A percentile compares a stretch with the other conserved stretches of the same genome.
phyloP scores from a whole-genome alignment of 2,329 filamentous ascomycete species.

The Hysterium pulicare region DNA sequence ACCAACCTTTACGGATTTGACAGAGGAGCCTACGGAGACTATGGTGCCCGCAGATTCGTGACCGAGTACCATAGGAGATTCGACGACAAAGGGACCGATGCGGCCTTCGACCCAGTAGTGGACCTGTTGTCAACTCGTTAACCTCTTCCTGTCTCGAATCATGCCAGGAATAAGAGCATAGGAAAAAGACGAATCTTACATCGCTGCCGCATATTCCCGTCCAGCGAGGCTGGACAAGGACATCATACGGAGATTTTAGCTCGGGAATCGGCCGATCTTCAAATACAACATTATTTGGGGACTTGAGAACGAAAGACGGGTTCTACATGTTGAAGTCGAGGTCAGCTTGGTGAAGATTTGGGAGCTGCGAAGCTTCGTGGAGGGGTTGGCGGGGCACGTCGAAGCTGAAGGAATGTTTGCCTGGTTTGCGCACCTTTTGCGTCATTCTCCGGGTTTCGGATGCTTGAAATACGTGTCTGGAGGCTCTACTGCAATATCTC shows the following conservation, averaged over 20 bases:
- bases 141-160: too few relatives aligned
- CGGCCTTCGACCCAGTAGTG: conserved; percentile 52
- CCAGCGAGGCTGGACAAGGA: conserved; percentile 77
- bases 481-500: too few relatives aligned
- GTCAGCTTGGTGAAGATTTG: conserved; percentile 5
- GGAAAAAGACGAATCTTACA: conserved; percentile 43
- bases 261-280: conserved; percentile 71
- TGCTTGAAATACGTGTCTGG: too few relatives aligned
- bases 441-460: too few relatives aligned
- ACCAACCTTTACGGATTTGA: conserved; percentile 58
- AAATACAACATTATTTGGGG: conserved; percentile 68
- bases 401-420: too few relatives aligned
- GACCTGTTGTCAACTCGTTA: conserved; percentile 23
- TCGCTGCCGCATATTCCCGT: conserved; percentile 88
- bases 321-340: conserved; percentile 50
- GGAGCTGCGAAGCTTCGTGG: background rate
- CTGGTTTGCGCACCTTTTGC: conserved; percentile 30
- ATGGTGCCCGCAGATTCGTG: conserved; percentile 70
- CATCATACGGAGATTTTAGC: conserved; percentile 66
- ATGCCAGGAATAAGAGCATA: background rate
- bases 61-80: conserved; percentile 55
- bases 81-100: conserved; percentile 49
- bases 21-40: conserved; percentile 56
- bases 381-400: conserved; percentile 24
- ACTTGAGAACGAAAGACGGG: conserved; percentile 80